Conservation (phyloP, 345 rosid genomes). For the Citropsis articulata region DNA sequence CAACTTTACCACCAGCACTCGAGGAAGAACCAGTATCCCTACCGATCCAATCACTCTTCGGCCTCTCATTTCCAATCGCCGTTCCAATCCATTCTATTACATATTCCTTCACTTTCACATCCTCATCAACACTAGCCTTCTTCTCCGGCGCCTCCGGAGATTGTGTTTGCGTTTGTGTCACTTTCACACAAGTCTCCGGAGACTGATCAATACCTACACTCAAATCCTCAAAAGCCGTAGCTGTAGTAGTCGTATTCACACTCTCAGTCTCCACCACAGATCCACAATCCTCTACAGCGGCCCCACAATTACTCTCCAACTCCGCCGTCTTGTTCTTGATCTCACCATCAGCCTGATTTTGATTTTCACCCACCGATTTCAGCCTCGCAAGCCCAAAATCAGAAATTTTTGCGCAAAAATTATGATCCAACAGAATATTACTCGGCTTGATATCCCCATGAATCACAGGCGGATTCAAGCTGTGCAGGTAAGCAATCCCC, state of each 20-base stretch:
- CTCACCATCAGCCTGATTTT: conserved; percentile 26
- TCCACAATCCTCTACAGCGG: conserved; percentile 52
- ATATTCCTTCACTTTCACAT: conserved; percentile 60
- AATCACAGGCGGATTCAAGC: conserved; percentile 66
- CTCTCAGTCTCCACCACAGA: conserved; percentile 75
- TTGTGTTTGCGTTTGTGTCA: not conserved
- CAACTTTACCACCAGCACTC: conserved; percentile 25
- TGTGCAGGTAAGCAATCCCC: conserved; percentile 71
- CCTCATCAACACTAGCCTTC: conserved; percentile 62
- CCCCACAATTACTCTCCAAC: conserved; percentile 34
- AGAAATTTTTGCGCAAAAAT: conserved; percentile 66
- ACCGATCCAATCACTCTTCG: conserved; percentile 65
- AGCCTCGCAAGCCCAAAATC: conserved; percentile 89
- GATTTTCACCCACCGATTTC: conserved; percentile 37
- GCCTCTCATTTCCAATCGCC: conserved; percentile 78
- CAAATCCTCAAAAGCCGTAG: conserved; percentile 64
- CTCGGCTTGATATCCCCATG: conserved; percentile 94
- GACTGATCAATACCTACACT: conserved; percentile 62
- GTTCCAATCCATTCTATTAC: conserved; percentile 95
- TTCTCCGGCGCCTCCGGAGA: conserved; percentile 29
- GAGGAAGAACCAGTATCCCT: conserved; percentile 33
- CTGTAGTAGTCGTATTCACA: conserved; percentile 50
- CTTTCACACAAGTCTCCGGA: conserved; percentile 41
- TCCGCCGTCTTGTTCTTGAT: conserved; percentile 26
- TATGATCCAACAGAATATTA: conserved; percentile 66